Conservation (phyloP, 192 early-diverging fungal genomes). For the Coemansia sp. region DNA sequence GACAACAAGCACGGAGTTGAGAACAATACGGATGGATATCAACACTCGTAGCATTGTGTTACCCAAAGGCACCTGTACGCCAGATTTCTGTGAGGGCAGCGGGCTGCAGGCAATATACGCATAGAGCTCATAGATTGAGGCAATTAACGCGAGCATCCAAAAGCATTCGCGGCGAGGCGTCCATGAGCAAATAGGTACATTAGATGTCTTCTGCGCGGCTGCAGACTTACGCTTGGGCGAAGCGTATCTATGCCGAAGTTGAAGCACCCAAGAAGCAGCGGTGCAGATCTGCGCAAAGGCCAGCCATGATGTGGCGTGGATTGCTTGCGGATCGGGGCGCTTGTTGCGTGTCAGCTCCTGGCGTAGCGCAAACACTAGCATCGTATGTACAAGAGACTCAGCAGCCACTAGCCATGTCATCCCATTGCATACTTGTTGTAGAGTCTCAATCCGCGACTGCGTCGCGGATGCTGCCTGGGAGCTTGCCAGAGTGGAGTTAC, state of each 20-base stretch:
- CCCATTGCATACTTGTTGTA: conserved; percentile 33
- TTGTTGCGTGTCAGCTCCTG: conserved; percentile 30
- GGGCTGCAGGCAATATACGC: conserved; percentile 40
- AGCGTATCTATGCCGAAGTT: conserved; percentile 23
- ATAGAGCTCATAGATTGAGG: conserved; percentile 38
- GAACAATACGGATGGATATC: conserved; percentile 43
- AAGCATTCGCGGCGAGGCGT: conserved; percentile 31
- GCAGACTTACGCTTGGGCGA: conserved; percentile 7
- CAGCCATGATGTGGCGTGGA: conserved; percentile 24
- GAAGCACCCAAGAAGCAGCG: conserved; percentile 31
- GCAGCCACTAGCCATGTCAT: conserved; percentile 29
- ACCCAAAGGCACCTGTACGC: conserved; percentile 16
- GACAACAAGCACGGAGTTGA: conserved; percentile 26
- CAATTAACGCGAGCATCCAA: conserved; percentile 41
- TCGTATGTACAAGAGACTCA: conserved; percentile 42
- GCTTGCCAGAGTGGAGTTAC: neutral
- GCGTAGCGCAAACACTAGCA: conserved; percentile 46
- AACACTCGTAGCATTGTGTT: conserved; percentile 44
- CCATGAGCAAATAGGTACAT: conserved; percentile 13
- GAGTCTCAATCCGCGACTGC: neutral
- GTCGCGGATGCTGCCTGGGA: neutral
- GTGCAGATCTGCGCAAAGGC: conserved; percentile 42
- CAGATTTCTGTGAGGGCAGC: conserved; percentile 4
- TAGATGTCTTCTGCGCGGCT: conserved; percentile 7
- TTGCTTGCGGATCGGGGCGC: conserved; percentile 15